Evolutionary conservation across 176 grass and related monocot species (phyloP), one percentile per base, ranked within the genome.

Genomic region (Oryza meyeriana): DNA sequence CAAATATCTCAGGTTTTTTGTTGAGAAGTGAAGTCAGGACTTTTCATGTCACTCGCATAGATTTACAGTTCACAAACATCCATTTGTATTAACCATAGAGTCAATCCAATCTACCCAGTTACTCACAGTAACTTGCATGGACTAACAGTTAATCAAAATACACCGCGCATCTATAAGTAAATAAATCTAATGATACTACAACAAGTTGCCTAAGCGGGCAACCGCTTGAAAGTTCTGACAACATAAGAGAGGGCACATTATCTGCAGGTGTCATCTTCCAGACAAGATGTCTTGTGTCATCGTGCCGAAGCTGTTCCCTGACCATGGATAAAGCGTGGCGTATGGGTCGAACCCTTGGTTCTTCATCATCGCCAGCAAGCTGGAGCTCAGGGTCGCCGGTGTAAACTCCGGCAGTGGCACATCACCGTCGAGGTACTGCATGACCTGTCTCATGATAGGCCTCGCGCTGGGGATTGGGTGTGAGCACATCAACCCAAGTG

Each of bases 401-500:
- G 27, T 58, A 26, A 84, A 6, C 32, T 81, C 84, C 12, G 88
- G 67, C 16, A 89, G 62, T 0, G 36, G 39, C 13, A 30, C 16
- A 9, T 82, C 57, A 8, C 90, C 83, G 5, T 88, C 75, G 10
- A 92, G 79, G 77, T 81, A 87, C 6, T 80, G 69, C 52, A 79
- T 64, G 44, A 87, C 80, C 14, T 89, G 39, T 22, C 74, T 40
- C 68, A 89, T 85, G 40, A 20, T 50, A 4, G 91, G 87, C 71
- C 84, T 87, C 10, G 12, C 5, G 17, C 34, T 18, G 0, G 64
- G 55, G 8, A 57, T 57, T 0, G 84, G 84, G 20, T 93, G 84
- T n/a, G 74, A 87, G 40, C 87, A 89, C 7, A 85, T 5, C 13
- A 93, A n/a, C 14, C 75, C 83, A 0, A 79, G 14, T 30, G 34